Evolutionary conservation across 352 stramenopile genomes (phyloP).

Genomic region (Nothophytophthora sp.): DNA sequence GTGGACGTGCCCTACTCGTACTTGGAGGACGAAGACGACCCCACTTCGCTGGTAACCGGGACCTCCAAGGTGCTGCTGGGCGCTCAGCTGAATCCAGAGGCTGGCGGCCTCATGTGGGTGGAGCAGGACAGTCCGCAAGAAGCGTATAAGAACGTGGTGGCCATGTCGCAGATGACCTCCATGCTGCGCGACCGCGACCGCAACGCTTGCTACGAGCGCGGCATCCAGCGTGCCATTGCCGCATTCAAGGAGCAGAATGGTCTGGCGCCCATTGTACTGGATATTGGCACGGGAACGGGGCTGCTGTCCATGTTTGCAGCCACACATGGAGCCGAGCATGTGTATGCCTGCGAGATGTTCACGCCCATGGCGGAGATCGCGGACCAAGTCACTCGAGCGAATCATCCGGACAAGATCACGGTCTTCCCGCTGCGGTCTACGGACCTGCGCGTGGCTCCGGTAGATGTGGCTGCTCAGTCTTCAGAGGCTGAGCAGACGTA

Average conservation of each 20-base stretch:
- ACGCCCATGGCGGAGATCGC: slow-evolving; percentile 84
- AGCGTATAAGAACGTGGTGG: slow-evolving; percentile 80
- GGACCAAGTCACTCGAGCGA: slow-evolving; percentile 59
- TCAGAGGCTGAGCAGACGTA: slow-evolving; percentile 14
- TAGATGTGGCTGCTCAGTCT: slow-evolving; percentile 8
- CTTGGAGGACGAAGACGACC: slow-evolving; percentile 65
- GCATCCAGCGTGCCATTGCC: slow-evolving; percentile 63
- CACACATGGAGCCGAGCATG: slow-evolving; percentile 80
- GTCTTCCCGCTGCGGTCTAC: slow-evolving; percentile 79
- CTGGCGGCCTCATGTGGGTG: slow-evolving; percentile 81
- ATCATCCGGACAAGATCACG: slow-evolving; percentile 75
- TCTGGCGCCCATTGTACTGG: slow-evolving; percentile 64
- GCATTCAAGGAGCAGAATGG: slow-evolving; percentile 43
- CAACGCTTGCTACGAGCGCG: slow-evolving; percentile 78
- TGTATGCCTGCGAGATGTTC: slow-evolving; percentile 95
- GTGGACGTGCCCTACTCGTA: slow-evolving; percentile 84
- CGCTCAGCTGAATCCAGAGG: slow-evolving; percentile 75
- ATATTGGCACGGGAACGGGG: slow-evolving; percentile 84
- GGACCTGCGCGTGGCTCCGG: slow-evolving; percentile 46
- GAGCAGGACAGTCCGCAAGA: slow-evolving; percentile 59
- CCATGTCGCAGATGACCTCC: slow-evolving; percentile 89
- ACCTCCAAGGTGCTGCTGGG: slow-evolving; percentile 66
- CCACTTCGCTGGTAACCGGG: slow-evolving; percentile 53
- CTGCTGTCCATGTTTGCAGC: slow-evolving; percentile 90
- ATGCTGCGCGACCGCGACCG: slow-evolving; percentile 83